These are phyloP conservation scores for Talaromyces sp. DNA, from an alignment of 2,329 filamentous ascomycete genomes.

Conservation along the genomic window DNA sequence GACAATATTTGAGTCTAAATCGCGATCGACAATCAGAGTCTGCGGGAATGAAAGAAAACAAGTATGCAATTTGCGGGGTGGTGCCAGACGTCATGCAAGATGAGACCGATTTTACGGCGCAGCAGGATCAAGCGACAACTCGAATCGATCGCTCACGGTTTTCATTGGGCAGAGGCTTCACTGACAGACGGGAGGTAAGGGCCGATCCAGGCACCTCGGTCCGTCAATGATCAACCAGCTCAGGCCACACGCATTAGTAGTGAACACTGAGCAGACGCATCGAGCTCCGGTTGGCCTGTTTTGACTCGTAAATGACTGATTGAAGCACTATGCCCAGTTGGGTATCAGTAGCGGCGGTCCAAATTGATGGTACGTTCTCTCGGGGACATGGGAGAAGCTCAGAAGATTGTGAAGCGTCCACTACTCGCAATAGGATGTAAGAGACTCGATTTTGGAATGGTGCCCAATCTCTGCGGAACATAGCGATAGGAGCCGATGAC, in stretches of 20 bases:
- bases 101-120: conserved; percentile 15
- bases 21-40: conserved; percentile 4
- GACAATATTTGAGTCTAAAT: not conserved
- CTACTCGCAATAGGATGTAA: not conserved
- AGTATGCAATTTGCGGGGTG: conserved; percentile 13
- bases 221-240: conserved; percentile 16
- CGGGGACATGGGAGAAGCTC: not conserved
- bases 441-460: not conserved
- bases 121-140: conserved; percentile 8
- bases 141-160: not conserved
- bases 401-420: conserved; percentile 1
- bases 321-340: conserved; percentile 7
- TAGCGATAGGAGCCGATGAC: conserved; percentile 3
- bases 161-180: conserved; percentile 17
- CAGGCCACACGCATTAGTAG: conserved; percentile 9
- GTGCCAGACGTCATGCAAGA: conserved; percentile 12
- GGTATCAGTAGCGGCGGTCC: conserved; percentile 2
- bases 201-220: conserved; percentile 23
- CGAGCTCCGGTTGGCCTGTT: conserved; percentile 1
- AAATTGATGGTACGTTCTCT: not conserved
- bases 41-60: conserved; percentile 6
- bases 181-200: conserved; percentile 23
- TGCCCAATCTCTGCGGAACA: conserved; percentile 15
- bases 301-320: conserved; percentile 10
- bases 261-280: conserved; percentile 4